A percentile compares a stretch with the other conserved stretches of the same genome.
Evolutionary conservation across 371 early-diverging fungal species (phyloP).

Genomic region (Chytridiales sp.): DNA sequence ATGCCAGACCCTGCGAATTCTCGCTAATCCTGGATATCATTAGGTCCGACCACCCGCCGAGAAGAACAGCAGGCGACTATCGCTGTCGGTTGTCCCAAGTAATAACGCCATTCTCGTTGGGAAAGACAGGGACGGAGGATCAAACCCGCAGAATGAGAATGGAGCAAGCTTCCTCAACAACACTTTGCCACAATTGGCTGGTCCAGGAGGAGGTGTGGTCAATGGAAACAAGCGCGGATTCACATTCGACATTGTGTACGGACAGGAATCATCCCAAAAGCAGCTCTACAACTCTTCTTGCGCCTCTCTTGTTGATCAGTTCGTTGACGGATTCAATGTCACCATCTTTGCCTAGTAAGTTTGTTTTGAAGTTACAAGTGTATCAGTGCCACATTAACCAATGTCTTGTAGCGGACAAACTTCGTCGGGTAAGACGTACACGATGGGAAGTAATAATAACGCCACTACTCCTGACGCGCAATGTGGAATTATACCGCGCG

Average conservation of each 20-base stretch:
- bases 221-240: conserved; percentile 57
- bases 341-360: conserved; percentile 56
- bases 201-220: no score
- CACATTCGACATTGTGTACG: conserved; percentile 85
- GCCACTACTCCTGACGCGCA: conserved; percentile 16
- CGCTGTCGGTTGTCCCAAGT: no score
- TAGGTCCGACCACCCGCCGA: no score
- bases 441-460: conserved; percentile 40
- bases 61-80: no score
- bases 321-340: conserved; percentile 78
- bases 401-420: conserved; percentile 25
- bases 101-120: no score
- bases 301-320: conserved; percentile 73
- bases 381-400: conserved; percentile 1
- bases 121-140: no score
- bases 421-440: conserved; percentile 38
- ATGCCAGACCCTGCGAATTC: no score
- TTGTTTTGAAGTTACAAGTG: background rate
- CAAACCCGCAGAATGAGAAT: no score
- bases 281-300: conserved; percentile 71
- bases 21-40: no score
- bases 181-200: no score
- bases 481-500: conserved; percentile 44
- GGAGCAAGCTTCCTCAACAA: no score
- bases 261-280: conserved; percentile 67